These are phyloP conservation scores for Cutaneotrichosporon cutaneum DNA, from an alignment of 1,284 basidiomycete species.

Conservation along the genomic window DNA sequence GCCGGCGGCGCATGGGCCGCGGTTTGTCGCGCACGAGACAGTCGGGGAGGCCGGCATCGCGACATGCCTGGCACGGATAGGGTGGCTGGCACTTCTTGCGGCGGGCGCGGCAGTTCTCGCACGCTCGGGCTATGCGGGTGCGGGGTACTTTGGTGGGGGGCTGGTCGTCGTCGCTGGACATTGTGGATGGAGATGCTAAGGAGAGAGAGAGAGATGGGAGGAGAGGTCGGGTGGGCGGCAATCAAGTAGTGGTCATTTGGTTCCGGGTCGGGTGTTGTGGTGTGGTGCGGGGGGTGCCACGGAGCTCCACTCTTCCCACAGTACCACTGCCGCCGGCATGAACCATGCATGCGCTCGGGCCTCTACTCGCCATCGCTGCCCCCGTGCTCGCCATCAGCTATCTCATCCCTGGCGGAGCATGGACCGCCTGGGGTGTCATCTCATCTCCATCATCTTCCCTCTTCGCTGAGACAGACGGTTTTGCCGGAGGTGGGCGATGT, in stretches of 20 bases:
- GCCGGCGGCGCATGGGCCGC: constrained; percentile 18
- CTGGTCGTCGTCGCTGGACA: constrained; percentile 9
- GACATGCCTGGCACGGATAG: constrained; percentile 20
- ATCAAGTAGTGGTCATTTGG: background rate
- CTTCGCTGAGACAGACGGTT: too few relatives aligned
- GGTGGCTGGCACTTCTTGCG: constrained; percentile 23
- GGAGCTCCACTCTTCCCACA: too few relatives aligned
- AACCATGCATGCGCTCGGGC: too few relatives aligned
- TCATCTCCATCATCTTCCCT: too few relatives aligned
- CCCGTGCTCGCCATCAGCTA: too few relatives aligned
- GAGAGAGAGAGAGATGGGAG: background rate
- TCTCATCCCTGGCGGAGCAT: too few relatives aligned
- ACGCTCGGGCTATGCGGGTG: constrained; percentile 18
- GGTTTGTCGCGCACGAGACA: constrained; percentile 19
- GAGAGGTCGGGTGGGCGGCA: background rate
- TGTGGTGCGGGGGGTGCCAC: too few relatives aligned
- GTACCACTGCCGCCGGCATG: too few relatives aligned
- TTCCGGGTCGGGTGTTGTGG: too few relatives aligned
- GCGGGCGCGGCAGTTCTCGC: constrained; percentile 22
- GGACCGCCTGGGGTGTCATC: too few relatives aligned
- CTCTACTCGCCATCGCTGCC: too few relatives aligned
- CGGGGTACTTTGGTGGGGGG: constrained; percentile 14
- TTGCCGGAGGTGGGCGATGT: too few relatives aligned
- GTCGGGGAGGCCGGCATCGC: constrained; percentile 19
- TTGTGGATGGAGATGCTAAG: background rate